Base-by-base conservation (phyloP, 169 alveolate genomes). In the Cryptosporidium viatorum region DNA sequence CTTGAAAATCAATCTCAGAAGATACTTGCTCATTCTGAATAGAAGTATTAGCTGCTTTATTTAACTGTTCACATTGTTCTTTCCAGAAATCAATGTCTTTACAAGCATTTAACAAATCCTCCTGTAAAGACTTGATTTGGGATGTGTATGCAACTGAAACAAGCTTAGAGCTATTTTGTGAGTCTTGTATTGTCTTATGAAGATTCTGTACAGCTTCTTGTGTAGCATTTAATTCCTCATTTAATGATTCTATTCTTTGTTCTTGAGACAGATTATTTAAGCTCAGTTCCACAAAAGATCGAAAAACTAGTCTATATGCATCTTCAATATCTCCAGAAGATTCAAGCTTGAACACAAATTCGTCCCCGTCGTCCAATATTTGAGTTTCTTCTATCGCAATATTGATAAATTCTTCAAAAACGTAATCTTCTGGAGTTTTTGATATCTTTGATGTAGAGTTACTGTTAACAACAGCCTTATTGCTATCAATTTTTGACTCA, bases 41-140 rank as follows among this genome's bases (percentile, higher is more conserved):
- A 10, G 18, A 31, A 37, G 50, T 3, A 65, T 3, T 5, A 8
- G 3, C 35, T 5, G n/a, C 10, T 80, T 26, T 23, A 43, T n/a
- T 62, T 26, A 31, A 23, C 1, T 39, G 12, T 33, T 80, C 89
- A 31, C 68, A 80, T 26, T 80, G 89, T 26, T 80, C 52, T 41
- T 41, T 80, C 89, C 89, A 80, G 41, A 80, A 80, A 23, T 80
- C 89, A 62, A 80, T 80, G 62, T 80, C 89, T n/a, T 80, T 80
- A 37, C 89, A 80, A 16, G 89, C 89, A 80, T 41, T 80, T 23
- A 65, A 65, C 35, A 80, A 43, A 33, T 80, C 89, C 0, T 80
- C 75, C 55, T 80, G 89, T 5, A 80, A 31, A 43, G 89, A 80
- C 45, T 80, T 80, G 5, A 80, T 80, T 65, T 80, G 89, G 23